Evolutionary conservation across 257 asterid genomes (phyloP).

Genomic region (Plectranthus barbatus): DNA sequence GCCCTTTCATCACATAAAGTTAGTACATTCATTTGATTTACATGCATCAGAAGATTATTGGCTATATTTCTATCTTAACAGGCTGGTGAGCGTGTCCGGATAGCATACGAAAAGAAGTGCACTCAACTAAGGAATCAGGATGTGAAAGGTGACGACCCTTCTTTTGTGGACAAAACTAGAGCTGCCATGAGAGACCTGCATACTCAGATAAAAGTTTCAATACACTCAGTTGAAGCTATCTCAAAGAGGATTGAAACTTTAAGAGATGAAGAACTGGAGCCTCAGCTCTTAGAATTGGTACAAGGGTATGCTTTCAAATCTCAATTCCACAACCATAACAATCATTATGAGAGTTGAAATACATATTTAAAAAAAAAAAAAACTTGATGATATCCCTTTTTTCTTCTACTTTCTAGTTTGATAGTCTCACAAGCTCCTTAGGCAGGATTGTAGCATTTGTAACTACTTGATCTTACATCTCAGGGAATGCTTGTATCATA

Average conservation of each 20-base stretch:
- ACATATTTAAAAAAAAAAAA: no score
- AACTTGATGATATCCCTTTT: no score
- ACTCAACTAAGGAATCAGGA: constrained; percentile 68
- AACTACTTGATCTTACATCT: no score
- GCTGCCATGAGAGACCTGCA: constrained; percentile 60
- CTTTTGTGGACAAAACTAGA: constrained; percentile 57
- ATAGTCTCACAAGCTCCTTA: no score
- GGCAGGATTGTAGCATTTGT: no score
- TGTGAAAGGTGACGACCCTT: constrained; percentile 66
- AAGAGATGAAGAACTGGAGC: constrained; percentile 82
- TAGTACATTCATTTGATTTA: not conserved
- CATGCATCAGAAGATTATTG: not conserved
- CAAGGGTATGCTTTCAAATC: constrained; percentile 52
- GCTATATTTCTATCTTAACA: constrained; percentile 17
- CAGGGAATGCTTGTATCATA: no score
- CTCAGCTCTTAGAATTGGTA: constrained; percentile 72
- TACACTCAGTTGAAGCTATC: constrained; percentile 84
- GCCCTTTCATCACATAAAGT: no score
- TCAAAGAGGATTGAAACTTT: constrained; percentile 84
- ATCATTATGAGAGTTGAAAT: no score
- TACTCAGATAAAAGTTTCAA: constrained; percentile 84
- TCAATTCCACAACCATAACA: not conserved
- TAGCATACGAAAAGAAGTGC: constrained; percentile 81
- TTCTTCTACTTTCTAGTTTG: not conserved
- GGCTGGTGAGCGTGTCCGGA: constrained; percentile 80